A percentile compares a stretch with the other conserved stretches of the same genome.
Conservation (phyloP, 305 asterid genomes). For the Fraxinus latifolia region DNA sequence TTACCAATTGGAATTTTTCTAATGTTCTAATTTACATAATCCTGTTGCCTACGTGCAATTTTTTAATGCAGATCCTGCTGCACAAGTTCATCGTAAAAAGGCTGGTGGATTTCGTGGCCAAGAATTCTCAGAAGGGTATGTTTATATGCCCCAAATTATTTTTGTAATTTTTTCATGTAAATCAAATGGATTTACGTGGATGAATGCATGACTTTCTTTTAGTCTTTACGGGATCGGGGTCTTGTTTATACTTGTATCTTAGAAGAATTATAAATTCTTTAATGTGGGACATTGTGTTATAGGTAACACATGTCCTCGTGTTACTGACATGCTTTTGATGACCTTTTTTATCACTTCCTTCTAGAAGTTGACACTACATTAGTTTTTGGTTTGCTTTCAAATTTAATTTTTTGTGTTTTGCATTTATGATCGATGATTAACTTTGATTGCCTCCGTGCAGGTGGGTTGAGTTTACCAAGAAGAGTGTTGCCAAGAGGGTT, state of each 20-base stretch:
- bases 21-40: not conserved
- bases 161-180: not conserved
- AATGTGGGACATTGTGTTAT: not conserved
- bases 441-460: conserved; percentile 33
- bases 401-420: not conserved
- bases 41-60: not conserved
- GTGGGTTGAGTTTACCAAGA: conserved; percentile 86
- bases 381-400: not conserved
- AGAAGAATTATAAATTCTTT: not conserved
- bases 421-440: not conserved
- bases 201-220: not conserved
- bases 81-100: conserved; percentile 56
- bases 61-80: conserved; percentile 45
- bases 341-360: not conserved
- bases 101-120: conserved; percentile 76
- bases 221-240: not conserved
- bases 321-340: not conserved
- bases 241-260: not conserved
- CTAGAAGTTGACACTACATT: not conserved
- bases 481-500: conserved; percentile 81
- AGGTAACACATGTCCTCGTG: not conserved
- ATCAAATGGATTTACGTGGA: not conserved
- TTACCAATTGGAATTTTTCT: not conserved
- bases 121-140: conserved; percentile 86
- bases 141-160: not conserved